Base-by-base conservation (phyloP, 2,329 filamentous ascomycete genomes). In the Dactylellina parvicollis region DNA sequence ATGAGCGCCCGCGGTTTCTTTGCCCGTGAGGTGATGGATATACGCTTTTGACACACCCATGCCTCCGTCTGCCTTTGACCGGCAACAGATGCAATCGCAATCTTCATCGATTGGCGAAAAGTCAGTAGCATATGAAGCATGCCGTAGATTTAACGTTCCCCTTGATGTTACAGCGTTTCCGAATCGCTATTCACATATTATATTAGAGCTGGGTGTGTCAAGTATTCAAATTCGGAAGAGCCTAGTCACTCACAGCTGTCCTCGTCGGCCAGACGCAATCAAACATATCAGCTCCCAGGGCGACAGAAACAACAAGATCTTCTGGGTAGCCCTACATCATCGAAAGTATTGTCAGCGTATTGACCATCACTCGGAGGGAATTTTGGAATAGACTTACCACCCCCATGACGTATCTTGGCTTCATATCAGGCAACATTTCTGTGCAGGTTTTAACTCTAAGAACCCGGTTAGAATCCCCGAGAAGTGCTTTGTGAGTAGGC, bases 401-500 rank as follows among this genome's bases (percentile, higher is more conserved):
- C 16, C 95, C 95, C 96, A 99, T 99, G 66, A 99, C 94, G 82
- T 99, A 99, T 80, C 95, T 87, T n/a, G 95, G 95, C 82, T 99
- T 99, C 74, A 91, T 84, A 67, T 94, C 90, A 0, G 96, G 96
- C 16, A 99, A 84, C 69, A 96, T 81, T 30, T 84, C 86, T 0
- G 95, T 98, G 80, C 95, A 98, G 1, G 92, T 89, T 16, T 60
- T 38, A 7, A 73, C 69, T 14, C 69, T 73, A 28, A 14, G 70
- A 88, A 86, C 24, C 98, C 93, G 20, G 83, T 85, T 74, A 57
- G 69, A 44, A 47, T 14, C 1, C 18, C 38, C 20, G 8, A 46
- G n/a, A 16, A 16, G 22, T 12, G 36, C n/a, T n/a, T n/a, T 49
- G 30, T 36, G 50, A 18, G 7, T 14, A 14, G 24, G 34, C 40